Evolutionary conservation across 2,329 filamentous ascomycete genomes (phyloP), one percentile per base, ranked within the genome.

Genomic region (Didymella arachidicola): DNA sequence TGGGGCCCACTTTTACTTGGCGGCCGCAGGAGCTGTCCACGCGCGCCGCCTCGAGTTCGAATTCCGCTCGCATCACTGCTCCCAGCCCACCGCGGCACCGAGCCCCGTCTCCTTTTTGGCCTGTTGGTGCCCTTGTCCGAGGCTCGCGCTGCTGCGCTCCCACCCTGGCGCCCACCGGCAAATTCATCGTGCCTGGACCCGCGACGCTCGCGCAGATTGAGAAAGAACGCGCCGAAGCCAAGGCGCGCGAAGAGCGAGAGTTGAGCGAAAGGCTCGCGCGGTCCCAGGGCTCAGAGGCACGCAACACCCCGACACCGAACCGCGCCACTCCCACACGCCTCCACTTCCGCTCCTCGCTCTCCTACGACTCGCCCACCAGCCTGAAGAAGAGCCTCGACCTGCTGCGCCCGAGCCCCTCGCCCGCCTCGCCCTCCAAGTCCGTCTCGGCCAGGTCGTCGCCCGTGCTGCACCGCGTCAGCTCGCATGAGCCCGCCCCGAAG

Each of bases 401-500:
- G 50, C 68, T 70, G 61, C 63, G 61, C 59, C 63, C 57, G 53
- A 69, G 66, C 60, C 69, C 69, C 10, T 63, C 65, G 45, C 57
- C 65, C 59, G 60, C 64, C 53, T 52, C 60, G 41, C 52, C 59
- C 34, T 44, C 60, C 43, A 58, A 47, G 44, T 29, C 53, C n/a
- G 57, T 52, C 29, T 57, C 53, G 30, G 63, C 71, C 60, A 54
- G 63, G 26, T 53, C 63, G 18, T 57, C 66, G 34, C 56, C 62
- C 30, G 47, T 60, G 8, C 51, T 60, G 43, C 63, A 57, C 56
- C 61, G 62, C 60, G 59, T 62, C 48, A 44, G 63, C 63, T 65
- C 69, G 63, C 66, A 75, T 76, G 73, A 65, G 43, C 65, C 64
- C 51, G 59, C 49, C 18, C 68, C 58, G 49, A 68, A 67, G 29